Conservation (phyloP, 2,329 filamentous ascomycete species). For the Apiospora koreana region DNA sequence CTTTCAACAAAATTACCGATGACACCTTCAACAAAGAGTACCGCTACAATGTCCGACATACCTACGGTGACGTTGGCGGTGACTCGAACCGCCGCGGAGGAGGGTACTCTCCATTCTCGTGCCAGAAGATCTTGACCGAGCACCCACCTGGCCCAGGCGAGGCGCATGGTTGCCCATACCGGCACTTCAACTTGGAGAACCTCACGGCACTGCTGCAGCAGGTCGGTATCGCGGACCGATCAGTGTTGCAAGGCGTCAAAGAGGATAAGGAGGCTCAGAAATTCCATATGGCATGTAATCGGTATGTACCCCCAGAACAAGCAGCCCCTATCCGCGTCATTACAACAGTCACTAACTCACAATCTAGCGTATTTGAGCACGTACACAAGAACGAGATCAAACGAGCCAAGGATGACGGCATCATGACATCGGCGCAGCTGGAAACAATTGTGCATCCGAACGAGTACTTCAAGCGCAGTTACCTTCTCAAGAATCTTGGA, state of each 20-base stretch:
- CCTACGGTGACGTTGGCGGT: conserved; percentile 92
- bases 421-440: conserved; percentile 73
- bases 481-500: conserved; percentile 78
- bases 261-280: conserved; percentile 88
- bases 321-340: conserved; percentile 1
- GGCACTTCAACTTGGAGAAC: conserved; percentile 89
- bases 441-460: conserved; percentile 98
- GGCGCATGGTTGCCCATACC: conserved; percentile 93
- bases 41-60: conserved; percentile 93
- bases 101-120: conserved; percentile 89
- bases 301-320: conserved; percentile 48
- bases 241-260: conserved; percentile 76
- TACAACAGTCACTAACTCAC: not conserved
- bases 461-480: conserved; percentile 96
- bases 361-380: conserved; percentile 77
- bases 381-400: conserved; percentile 78
- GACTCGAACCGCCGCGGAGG: conserved; percentile 83
- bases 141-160: conserved; percentile 85
- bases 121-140: conserved; percentile 92
- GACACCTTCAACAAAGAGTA: conserved; percentile 98
- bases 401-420: conserved; percentile 72
- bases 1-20: conserved; percentile 85
- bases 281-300: conserved; percentile 94
- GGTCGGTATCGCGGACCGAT: conserved; percentile 77
- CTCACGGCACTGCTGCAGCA: conserved; percentile 73